A percentile compares a stretch with the other conserved stretches of the same genome.
Conservation (phyloP, 176 grass and related monocot genomes). For the Zoysia japonica region DNA sequence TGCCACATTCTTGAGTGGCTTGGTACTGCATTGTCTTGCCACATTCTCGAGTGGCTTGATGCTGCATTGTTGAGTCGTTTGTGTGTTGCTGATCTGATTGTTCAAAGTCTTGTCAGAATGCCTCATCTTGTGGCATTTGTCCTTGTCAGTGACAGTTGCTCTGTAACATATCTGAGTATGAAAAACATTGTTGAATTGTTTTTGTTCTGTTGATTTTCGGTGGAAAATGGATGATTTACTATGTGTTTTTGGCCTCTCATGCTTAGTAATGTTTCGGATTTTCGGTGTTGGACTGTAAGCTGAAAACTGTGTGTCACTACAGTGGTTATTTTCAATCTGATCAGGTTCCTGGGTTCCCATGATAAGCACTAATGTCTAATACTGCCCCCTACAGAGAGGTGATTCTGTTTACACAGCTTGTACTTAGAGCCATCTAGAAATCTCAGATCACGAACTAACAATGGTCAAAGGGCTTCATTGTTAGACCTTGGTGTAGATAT, state of each 20-base stretch:
- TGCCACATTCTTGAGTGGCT: conserved; percentile 40
- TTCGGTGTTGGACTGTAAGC: background rate
- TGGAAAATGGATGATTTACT: background rate
- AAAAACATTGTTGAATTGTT: conserved; percentile 43
- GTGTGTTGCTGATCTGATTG: conserved; percentile 45
- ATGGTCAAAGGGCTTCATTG: conserved; percentile 5
- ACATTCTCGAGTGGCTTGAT: conserved; percentile 35
- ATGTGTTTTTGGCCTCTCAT: conserved; percentile 16
- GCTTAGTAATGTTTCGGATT: background rate
- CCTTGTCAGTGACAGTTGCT: conserved; percentile 43
- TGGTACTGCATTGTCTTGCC: conserved; percentile 30
- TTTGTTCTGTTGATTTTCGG: conserved; percentile 5
- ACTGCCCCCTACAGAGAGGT: background rate
- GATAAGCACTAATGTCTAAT: background rate
- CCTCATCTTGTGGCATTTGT: conserved; percentile 28
- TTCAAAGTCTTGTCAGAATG: conserved; percentile 58
- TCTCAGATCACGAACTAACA: background rate
- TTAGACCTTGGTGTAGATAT: background rate
- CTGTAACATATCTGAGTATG: conserved; percentile 70
- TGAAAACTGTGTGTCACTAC: background rate
- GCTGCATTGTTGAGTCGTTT: conserved; percentile 39
- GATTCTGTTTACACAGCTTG: conserved; percentile 21
- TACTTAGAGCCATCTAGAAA: conserved; percentile 9
- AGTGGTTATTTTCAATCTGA: background rate
- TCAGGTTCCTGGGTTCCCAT: background rate